Base-by-base conservation (phyloP, 2,329 filamentous ascomycete species). In the Ophiocordyceps camponoti-leonardi region DNA sequence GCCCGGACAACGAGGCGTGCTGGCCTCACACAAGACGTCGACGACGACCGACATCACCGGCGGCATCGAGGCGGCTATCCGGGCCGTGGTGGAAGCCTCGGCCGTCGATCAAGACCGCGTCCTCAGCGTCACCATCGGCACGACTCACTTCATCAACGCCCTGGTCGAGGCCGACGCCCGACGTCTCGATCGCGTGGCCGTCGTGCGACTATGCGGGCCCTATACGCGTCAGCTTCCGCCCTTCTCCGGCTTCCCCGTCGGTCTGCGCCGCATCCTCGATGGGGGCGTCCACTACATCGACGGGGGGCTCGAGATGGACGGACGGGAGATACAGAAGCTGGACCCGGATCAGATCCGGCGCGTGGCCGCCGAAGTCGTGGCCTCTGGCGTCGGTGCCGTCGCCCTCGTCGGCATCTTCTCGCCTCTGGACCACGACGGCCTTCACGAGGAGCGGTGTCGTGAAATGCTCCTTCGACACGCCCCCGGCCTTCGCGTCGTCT, bases 1-100 rank as follows among this genome's bases (percentile, higher is more conserved):
- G 18, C 55, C 60, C 3, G 58, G 56, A 18, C 26, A 28, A 28
- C 61, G 64, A 39, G 65, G 66, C 20, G 64, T 71, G 10, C 52
- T 68, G 5, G 67, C 67, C 4, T 69, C 65, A 16, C 60, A 66
- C 55, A 73, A 73, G 53, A 64, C 68, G 4, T 57, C 67, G 1
- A 73, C 70, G 0, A 72, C 68, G 2, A 50, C 61, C n/a, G 66
- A 73, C 52, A 68, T 72, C 35, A 72, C 69, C 33, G 61, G 59
- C 44, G 71, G 70, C 19, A 70, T 73, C 26, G 61, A 67, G 49
- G 52, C 54, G 11, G 67, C 68, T n/a, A 68, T 73, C 47, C 52
- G 58, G 12, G 61, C 62, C 11, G 63, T 72, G 0, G 53, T 73
- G 4, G 49, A 50, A 5, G 57, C 59, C 23, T 64, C 67, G 1